Base-by-base conservation (phyloP, 768 basidiomycete genomes). In the Xanthoconium purpureum region DNA sequence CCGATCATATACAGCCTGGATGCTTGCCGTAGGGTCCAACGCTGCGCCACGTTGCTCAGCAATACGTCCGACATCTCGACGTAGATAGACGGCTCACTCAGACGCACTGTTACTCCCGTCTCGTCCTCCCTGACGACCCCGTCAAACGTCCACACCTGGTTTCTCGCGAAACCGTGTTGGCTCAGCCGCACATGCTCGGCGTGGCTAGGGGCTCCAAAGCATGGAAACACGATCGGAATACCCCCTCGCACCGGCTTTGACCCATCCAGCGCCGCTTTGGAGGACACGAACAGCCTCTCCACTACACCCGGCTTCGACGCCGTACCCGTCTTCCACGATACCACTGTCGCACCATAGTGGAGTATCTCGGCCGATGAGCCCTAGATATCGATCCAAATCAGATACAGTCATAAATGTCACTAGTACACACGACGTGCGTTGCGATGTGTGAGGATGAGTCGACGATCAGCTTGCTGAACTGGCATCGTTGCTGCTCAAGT, bases 141-240 rank as follows among this genome's bases (percentile, higher is more conserved):
- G 57, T 84, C 82, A 66, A 85, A 86, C 14, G 74, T 73, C 97
- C 97, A 98, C 32, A 65, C 68, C 37, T 83, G 79, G 59, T 78
- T 92, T 40, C 97, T 78, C 6, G 92, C 96, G 68, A 96, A 98
- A 0, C 97, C 97, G 70, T 98, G 97, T 71, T 97, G 94, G 6
- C 77, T 54, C 6, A 99, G 77, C 45, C 80, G 81, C 20, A 70
- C 62, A 70, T 94, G 91, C 47, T 86, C 89, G 29, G 79, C 80
- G 70, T 85, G 88, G 17, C 78, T 80, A 2, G 96, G 91, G 0
- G 90, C 78, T 4, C 96, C 95, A 66, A 98, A 98, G 74, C 89
- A 92, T 42, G 89, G 87, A 71, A 94, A 97, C 42, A 91, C 85
- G 37, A 86, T 70, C 39, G 73, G 82, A 45, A 79, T 84, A 1